Conservation (phyloP, 2,329 filamentous ascomycete species). For the Aspergillus thermomutatus region DNA sequence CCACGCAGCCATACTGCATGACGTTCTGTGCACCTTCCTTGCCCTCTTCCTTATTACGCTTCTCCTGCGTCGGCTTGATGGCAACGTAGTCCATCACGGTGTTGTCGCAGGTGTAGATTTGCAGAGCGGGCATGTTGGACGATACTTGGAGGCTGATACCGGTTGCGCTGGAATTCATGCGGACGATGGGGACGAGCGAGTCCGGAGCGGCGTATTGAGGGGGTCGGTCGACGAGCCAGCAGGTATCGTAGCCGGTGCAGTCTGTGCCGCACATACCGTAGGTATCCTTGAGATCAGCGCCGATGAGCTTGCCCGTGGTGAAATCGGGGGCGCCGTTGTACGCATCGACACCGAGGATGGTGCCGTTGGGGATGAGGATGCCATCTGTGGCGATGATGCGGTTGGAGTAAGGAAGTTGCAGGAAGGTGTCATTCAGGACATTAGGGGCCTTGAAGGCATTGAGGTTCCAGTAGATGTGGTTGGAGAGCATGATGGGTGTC, state of each 20-base stretch:
- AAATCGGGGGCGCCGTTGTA: slow-evolving; percentile 53
- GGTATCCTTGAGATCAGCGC: slow-evolving; percentile 63
- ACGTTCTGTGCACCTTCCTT: slow-evolving; percentile 45
- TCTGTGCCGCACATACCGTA: slow-evolving; percentile 72
- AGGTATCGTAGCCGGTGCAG: slow-evolving; percentile 79
- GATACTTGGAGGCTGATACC: slow-evolving; percentile 81
- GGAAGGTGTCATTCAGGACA: slow-evolving; percentile 42
- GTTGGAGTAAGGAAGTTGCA: slow-evolving; percentile 45
- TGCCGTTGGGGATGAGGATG: slow-evolving; percentile 71
- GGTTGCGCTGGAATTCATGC: slow-evolving; percentile 63
- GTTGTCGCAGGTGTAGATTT: slow-evolving; percentile 76
- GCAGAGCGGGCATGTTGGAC: slow-evolving; percentile 81
- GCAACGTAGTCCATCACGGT: slow-evolving; percentile 64
- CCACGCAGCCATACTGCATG: slow-evolving; percentile 74
- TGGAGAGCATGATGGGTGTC: slow-evolving; percentile 50
- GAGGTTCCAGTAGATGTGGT: slow-evolving; percentile 52
- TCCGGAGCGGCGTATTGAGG: slow-evolving; percentile 29
- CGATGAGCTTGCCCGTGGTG: slow-evolving; percentile 75
- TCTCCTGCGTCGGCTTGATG: slow-evolving; percentile 40
- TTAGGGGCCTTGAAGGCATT: slow-evolving; percentile 45
- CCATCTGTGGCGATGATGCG: slow-evolving; percentile 49
- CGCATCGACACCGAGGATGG: slow-evolving; percentile 73
- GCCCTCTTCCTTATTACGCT: slow-evolving; percentile 56
- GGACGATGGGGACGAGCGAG: slow-evolving; percentile 51
- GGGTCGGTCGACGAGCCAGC: slow-evolving; percentile 47